Conservation (phyloP, 2,329 filamentous ascomycete genomes). For the Metarhizium anisopliae region DNA sequence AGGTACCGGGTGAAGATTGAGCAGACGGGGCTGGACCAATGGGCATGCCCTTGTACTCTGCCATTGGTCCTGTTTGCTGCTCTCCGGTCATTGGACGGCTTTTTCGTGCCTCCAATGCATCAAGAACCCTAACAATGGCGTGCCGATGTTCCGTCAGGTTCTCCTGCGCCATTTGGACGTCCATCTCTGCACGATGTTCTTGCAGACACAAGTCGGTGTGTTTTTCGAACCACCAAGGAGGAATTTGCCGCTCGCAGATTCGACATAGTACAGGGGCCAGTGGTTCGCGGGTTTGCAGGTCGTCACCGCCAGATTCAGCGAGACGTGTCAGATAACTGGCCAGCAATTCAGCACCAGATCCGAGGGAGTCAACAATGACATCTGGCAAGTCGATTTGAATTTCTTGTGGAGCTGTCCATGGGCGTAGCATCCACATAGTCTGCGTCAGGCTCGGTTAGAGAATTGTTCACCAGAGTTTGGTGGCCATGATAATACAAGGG, state of each 20-base stretch:
- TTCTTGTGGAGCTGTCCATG: constrained; percentile 78
- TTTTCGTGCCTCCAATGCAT: constrained; percentile 75
- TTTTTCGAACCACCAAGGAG: constrained; percentile 99
- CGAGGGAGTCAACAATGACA: constrained; percentile 84
- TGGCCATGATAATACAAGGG: neutral
- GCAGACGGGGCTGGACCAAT: constrained; percentile 71
- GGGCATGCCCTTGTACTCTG: constrained; percentile 79
- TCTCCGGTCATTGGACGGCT: constrained; percentile 54
- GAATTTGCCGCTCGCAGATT: constrained; percentile 94
- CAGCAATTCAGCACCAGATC: constrained; percentile 88
- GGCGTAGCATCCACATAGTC: constrained; percentile 99
- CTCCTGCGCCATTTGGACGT: constrained; percentile 93
- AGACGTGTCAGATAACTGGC: constrained; percentile 87
- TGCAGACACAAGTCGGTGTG: constrained; percentile 94
- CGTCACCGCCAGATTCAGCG: constrained; percentile 72
- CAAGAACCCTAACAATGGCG: constrained; percentile 87
- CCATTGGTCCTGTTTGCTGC: constrained; percentile 41
- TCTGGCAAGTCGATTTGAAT: constrained; percentile 91
- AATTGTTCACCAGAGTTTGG: neutral
- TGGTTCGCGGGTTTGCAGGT: constrained; percentile 66
- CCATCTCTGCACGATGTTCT: constrained; percentile 94
- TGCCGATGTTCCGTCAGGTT: constrained; percentile 86
- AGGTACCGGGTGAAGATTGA: constrained; percentile 62
- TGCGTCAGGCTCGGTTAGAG: constrained; percentile 23
- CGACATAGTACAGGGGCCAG: constrained; percentile 88